Conservation (phyloP, 73 alveolate species). For the Tetrahymena elliotti region DNA sequence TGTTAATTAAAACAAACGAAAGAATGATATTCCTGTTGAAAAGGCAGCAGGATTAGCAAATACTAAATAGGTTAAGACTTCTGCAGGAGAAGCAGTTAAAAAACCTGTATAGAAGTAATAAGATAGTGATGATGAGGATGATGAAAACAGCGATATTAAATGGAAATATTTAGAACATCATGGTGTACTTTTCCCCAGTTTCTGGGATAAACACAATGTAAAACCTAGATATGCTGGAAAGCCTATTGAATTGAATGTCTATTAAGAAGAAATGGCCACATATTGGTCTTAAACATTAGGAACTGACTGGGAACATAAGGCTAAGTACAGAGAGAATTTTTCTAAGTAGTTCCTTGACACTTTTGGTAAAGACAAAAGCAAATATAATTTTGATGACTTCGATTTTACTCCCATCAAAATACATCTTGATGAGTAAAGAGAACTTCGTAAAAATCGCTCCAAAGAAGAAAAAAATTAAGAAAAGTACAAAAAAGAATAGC, state of each 20-base stretch:
- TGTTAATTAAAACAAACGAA: not conserved
- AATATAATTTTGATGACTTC: slow-evolving; percentile 52
- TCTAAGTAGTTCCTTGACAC: slow-evolving; percentile 36
- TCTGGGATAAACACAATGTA: slow-evolving; percentile 82
- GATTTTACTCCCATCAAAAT: slow-evolving; percentile 78
- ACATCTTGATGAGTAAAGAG: slow-evolving; percentile 67
- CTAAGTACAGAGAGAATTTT: slow-evolving; percentile 74
- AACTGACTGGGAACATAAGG: slow-evolving; percentile 74
- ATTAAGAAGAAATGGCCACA: slow-evolving; percentile 90
- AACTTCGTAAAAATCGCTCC: slow-evolving; percentile 60
- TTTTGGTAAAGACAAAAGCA: not conserved
- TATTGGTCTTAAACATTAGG: slow-evolving; percentile 90
- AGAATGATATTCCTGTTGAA: not conserved
- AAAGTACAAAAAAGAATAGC: slow-evolving; percentile 61
- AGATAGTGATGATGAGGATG: slow-evolving; percentile 51
- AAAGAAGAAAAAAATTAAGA: slow-evolving; percentile 80
- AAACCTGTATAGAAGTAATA: not conserved
- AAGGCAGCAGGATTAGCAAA: not conserved
- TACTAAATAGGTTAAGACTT: not conserved
- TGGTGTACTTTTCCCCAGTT: slow-evolving; percentile 87
- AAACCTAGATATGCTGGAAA: slow-evolving; percentile 75
- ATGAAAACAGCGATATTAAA: slow-evolving; percentile 49
- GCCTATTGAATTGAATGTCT: slow-evolving; percentile 67
- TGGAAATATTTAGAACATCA: slow-evolving; percentile 95
- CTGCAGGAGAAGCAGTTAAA: not conserved